phyloP scores from a whole-genome alignment of 768 basidiomycete species.

The Auricularia sp. region DNA sequence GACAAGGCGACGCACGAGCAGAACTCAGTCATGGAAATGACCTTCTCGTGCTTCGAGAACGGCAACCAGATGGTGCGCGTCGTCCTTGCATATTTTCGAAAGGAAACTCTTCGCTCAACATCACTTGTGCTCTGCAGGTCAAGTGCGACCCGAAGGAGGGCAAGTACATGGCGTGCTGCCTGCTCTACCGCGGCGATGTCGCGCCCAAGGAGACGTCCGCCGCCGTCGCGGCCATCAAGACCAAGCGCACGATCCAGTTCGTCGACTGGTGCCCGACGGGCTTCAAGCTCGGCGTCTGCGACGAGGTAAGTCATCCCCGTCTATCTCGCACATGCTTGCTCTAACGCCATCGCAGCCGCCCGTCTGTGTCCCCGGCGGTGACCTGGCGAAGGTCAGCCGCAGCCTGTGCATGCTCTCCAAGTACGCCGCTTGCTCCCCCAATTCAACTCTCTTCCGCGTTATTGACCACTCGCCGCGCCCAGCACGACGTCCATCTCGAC shows the following conservation, averaged over 20 bases:
- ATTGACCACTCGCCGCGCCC: neutral
- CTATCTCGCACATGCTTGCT: neutral
- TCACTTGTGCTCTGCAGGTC: constrained; percentile 14
- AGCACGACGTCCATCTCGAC: constrained; percentile 56
- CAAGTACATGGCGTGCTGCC: constrained; percentile 70
- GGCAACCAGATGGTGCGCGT: constrained; percentile 54
- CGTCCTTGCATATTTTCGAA: no score
- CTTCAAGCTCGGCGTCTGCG: constrained; percentile 54
- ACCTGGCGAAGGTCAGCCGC: constrained; percentile 66
- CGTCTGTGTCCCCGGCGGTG: constrained; percentile 64
- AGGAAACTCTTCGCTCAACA: no score
- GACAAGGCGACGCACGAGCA: constrained; percentile 60
- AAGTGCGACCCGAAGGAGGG: constrained; percentile 73
- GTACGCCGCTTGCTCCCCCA: neutral
- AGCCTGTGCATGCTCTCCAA: constrained; percentile 75
- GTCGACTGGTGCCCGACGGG: constrained; percentile 76
- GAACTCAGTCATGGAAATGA: constrained; percentile 64
- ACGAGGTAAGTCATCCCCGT: constrained; percentile 30
- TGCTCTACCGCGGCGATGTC: constrained; percentile 68
- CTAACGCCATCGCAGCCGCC: constrained; percentile 36
- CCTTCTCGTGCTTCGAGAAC: constrained; percentile 65
- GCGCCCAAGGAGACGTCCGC: constrained; percentile 72
- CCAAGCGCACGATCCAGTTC: constrained; percentile 69
- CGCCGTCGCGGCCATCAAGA: constrained; percentile 65
- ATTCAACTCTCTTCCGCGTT: no score